Base-by-base conservation (phyloP, 169 alveolate species). In the Cryptosporidium sp. region DNA sequence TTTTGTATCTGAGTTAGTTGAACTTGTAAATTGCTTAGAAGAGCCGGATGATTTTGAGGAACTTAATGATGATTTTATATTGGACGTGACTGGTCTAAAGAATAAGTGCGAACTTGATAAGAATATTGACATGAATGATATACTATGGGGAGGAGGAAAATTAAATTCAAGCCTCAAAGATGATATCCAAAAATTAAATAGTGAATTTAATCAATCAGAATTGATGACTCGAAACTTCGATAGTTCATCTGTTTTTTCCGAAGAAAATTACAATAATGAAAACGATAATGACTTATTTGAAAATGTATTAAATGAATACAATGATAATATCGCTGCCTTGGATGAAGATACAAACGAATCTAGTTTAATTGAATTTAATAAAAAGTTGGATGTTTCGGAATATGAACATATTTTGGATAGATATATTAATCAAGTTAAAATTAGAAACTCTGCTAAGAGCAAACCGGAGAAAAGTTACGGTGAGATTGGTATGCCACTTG, bases 1-100 rank as follows among this genome's bases (percentile, higher is more conserved):
- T 14, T 29, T 45, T 21, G 31, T 45, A 10, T 23, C 31, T 65
- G 89, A 80, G 65, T 62, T 80, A 44, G 42, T 23, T 80, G 80
- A 80, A 65, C 23, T 80, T 21, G 23, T 5, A 21, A 67, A 80
- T 16, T 80, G 89, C 12, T 42, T 80, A 18, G 89, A 80, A 61
- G 70, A 80, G 23, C 80, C 75, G 42, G 89, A 80, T 37, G 52
- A 62, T 5, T 80, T 80, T 80, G 89, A 80, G 23, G 89, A 80
- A 62, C 51, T 80, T 42, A 80, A 80, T 67, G 89, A 80, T 51
- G 89, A 80, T 53, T 80, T 80, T 48, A 65, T 80, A 26, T 23
- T 80, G 14, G 69, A 60, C 62, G 33, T 48, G 26, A n/a, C 89
- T 44, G 89, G 89, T 42, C 14, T 65, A 12, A 35, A 60, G 14